Percentiles rank a stretch among this genome's conserved stretches.
Evolutionary conservation across 768 basidiomycete genomes (phyloP).

Genomic region (Boletus subcaerulescens): DNA sequence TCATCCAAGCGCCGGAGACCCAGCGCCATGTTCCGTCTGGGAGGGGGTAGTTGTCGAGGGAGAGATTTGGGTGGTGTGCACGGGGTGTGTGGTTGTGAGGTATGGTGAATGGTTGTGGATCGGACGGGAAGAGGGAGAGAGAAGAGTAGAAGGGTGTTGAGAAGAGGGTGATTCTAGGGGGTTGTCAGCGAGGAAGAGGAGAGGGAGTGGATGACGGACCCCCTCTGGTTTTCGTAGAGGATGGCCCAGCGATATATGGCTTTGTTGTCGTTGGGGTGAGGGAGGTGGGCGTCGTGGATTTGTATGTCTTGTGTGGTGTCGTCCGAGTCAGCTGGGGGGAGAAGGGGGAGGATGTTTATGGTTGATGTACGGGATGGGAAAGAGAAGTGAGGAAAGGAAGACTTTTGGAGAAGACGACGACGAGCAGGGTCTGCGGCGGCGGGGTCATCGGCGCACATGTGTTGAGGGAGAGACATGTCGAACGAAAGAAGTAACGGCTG

Average conservation of each 20-base stretch:
- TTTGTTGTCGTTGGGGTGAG: slow-evolving; percentile 30
- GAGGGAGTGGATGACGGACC: slow-evolving; percentile 41
- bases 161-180: slow-evolving; percentile 59
- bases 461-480: slow-evolving; percentile 34
- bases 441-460: slow-evolving; percentile 41
- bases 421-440: slow-evolving; percentile 45
- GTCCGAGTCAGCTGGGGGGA: neutral
- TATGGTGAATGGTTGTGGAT: slow-evolving; percentile 72
- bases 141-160: slow-evolving; percentile 71
- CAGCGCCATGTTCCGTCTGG: slow-evolving; percentile 81
- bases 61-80: slow-evolving; percentile 50
- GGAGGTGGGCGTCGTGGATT: slow-evolving; percentile 27
- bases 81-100: slow-evolving; percentile 41
- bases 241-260: slow-evolving; percentile 75
- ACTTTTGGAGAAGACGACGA: slow-evolving; percentile 40
- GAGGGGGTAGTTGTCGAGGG: slow-evolving; percentile 63
- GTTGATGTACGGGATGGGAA: slow-evolving; percentile 25
- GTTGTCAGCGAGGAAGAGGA: slow-evolving; percentile 4
- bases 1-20: slow-evolving; percentile 81
- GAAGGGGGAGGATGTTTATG: neutral
- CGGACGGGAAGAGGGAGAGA: slow-evolving; percentile 63
- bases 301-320: slow-evolving; percentile 24
- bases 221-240: slow-evolving; percentile 81
- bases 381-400: slow-evolving; percentile 30
- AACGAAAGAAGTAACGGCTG: neutral